Evolutionary conservation across 2,329 filamentous ascomycete species (phyloP).

Genomic region (Leptographium radiaticola): DNA sequence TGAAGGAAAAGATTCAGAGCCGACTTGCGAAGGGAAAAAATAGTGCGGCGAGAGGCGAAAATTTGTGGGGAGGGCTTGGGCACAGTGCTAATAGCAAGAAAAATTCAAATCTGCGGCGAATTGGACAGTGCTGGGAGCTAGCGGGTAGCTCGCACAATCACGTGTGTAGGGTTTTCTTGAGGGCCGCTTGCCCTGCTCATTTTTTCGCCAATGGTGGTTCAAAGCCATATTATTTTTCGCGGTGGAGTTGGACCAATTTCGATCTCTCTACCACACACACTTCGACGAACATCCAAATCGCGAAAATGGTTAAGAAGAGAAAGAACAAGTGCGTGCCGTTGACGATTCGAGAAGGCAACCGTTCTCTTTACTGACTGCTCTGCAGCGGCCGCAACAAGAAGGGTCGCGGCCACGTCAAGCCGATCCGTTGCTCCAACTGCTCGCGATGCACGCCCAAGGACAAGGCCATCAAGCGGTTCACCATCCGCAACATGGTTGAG

Average conservation of each 20-base stretch:
- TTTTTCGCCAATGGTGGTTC: neutral
- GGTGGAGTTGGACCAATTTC: neutral
- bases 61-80: neutral
- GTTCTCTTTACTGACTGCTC: constrained; percentile 4
- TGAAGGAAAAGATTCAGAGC: neutral
- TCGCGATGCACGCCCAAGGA: constrained; percentile 92
- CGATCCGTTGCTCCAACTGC: constrained; percentile 70
- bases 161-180: neutral
- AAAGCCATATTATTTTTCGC: neutral
- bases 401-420: constrained; percentile 99
- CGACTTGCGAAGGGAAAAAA: neutral
- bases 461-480: constrained; percentile 99
- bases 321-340: constrained; percentile 36
- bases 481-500: constrained; percentile 99
- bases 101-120: neutral
- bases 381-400: constrained; percentile 97
- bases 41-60: neutral
- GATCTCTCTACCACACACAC: constrained; percentile 4
- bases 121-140: neutral
- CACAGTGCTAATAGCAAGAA: neutral
- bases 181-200: constrained; percentile 2
- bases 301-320: constrained; percentile 19
- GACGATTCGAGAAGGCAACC: too few relatives aligned
- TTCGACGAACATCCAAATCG: constrained; percentile 5
- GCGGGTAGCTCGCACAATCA: neutral